phyloP scores from a whole-genome alignment of 1,139 yeast species.

The Scheffersomyces lignicola region DNA sequence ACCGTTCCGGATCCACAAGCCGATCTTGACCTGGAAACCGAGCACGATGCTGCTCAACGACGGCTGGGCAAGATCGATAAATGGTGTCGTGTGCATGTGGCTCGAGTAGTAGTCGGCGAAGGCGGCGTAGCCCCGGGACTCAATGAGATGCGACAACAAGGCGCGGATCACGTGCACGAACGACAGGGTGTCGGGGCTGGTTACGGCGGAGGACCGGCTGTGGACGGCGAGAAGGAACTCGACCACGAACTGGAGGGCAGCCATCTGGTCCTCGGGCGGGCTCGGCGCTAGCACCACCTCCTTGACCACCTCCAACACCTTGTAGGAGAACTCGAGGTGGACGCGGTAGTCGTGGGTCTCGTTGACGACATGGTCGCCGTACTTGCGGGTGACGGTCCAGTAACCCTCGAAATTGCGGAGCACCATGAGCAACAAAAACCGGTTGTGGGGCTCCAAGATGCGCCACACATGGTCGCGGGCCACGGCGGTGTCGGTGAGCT shows the following conservation, averaged over 20 bases:
- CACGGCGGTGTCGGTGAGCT: constrained; percentile 39
- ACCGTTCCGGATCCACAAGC: constrained; percentile 93
- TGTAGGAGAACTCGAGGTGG: constrained; percentile 48
- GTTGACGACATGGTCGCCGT: constrained; percentile 67
- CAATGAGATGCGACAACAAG: constrained; percentile 45
- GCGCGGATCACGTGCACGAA: constrained; percentile 63
- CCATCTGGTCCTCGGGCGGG: too few species aligned
- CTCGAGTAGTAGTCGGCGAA: too few species aligned
- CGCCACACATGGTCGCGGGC: constrained; percentile 19
- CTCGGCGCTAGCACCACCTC: constrained; percentile 28
- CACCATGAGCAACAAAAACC: constrained; percentile 40
- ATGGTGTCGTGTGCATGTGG: too few species aligned
- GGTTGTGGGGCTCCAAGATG: constrained; percentile 29
- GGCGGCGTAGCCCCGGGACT: constrained; percentile 33
- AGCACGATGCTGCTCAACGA: constrained; percentile 64
- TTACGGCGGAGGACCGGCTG: too few species aligned
- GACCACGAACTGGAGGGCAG: too few species aligned
- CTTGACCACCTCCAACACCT: constrained; percentile 45
- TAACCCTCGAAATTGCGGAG: constrained; percentile 58
- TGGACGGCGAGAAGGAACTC: too few species aligned
- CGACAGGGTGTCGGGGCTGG: constrained; percentile 51
- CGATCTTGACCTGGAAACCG: constrained; percentile 71
- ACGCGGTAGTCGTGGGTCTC: constrained; percentile 53
- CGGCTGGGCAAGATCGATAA: constrained; percentile 51
- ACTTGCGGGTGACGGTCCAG: constrained; percentile 54